Conservation (phyloP, 352 stramenopile species). For the Blastocystis sp. region DNA sequence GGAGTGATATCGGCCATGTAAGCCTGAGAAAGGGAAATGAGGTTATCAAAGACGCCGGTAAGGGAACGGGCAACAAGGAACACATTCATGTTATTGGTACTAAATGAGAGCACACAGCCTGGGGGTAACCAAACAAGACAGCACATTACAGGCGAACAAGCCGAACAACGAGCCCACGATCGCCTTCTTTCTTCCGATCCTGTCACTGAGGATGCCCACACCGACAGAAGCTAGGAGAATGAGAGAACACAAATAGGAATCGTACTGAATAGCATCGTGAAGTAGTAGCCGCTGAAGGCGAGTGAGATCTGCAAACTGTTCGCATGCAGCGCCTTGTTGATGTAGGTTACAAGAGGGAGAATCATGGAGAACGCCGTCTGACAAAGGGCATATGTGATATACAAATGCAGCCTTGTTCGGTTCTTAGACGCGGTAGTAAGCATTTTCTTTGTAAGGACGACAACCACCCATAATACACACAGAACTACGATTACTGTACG, state of each 20-base stretch:
- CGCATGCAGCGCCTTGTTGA: slow-evolving; percentile 36
- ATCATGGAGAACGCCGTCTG: slow-evolving; percentile 54
- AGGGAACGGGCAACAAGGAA: slow-evolving; percentile 17
- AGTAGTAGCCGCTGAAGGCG: slow-evolving; percentile 63
- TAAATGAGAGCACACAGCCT: slow-evolving; percentile 27
- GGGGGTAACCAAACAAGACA: background rate
- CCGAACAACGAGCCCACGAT: slow-evolving; percentile 20
- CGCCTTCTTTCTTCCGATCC: slow-evolving; percentile 29
- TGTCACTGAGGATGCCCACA: slow-evolving; percentile 41
- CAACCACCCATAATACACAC: background rate
- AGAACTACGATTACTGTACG: background rate
- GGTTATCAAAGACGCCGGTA: slow-evolving; percentile 33
- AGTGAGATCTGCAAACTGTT: slow-evolving; percentile 44
- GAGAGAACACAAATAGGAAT: background rate
- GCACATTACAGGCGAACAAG: background rate
- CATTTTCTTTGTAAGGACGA: background rate
- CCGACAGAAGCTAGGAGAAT: slow-evolving; percentile 28
- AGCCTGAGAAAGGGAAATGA: slow-evolving; percentile 25
- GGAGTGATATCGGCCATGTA: slow-evolving; percentile 63
- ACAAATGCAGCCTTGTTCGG: slow-evolving; percentile 21
- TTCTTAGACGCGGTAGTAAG: slow-evolving; percentile 25
- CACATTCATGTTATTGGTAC: slow-evolving; percentile 24
- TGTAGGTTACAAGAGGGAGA: slow-evolving; percentile 15
- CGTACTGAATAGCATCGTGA: slow-evolving; percentile 41
- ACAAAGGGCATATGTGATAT: background rate